Evolutionary conservation across 805 yeast species (phyloP).

Genomic region (Hanseniaspora guilliermondii): DNA sequence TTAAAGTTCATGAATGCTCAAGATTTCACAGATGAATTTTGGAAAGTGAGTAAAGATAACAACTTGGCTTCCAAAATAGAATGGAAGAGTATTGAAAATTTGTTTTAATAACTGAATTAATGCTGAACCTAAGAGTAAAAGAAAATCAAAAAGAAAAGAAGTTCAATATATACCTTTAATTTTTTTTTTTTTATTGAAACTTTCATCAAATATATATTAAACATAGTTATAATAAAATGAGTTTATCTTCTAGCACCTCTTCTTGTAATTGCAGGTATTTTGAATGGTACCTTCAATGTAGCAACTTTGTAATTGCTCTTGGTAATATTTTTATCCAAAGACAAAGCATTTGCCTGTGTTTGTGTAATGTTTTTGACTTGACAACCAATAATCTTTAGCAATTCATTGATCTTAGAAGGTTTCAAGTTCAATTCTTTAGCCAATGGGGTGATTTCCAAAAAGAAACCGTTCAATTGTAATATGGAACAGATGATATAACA

Average conservation of each 20-base stretch:
- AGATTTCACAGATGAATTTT: conserved; percentile 76
- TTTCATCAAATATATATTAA: background rate
- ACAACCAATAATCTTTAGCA: conserved; percentile 78
- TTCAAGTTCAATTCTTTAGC: conserved; percentile 76
- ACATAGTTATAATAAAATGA: background rate
- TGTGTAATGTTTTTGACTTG: conserved; percentile 55
- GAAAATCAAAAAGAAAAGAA: too few species aligned
- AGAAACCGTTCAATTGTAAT: conserved; percentile 63
- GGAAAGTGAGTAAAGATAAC: conserved; percentile 66
- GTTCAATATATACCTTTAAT: too few species aligned
- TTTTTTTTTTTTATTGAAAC: too few species aligned
- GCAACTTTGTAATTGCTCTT: conserved; percentile 68
- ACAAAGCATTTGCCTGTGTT: conserved; percentile 63
- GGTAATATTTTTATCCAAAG: conserved; percentile 42
- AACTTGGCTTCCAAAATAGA: conserved; percentile 69
- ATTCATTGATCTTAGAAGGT: conserved; percentile 53
- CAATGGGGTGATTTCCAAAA: conserved; percentile 64
- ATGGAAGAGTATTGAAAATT: conserved; percentile 36
- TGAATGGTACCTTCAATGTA: conserved; percentile 73
- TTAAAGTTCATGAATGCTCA: conserved; percentile 74
- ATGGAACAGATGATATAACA: conserved; percentile 64
- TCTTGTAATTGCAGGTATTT: conserved; percentile 69
- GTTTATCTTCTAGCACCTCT: conserved; percentile 36
- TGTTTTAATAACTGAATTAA: conserved; percentile 19
- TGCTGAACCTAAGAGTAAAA: background rate